Evolutionary conservation across 176 grass and related monocot genomes (phyloP).

Genomic region (Carex scoparia): DNA sequence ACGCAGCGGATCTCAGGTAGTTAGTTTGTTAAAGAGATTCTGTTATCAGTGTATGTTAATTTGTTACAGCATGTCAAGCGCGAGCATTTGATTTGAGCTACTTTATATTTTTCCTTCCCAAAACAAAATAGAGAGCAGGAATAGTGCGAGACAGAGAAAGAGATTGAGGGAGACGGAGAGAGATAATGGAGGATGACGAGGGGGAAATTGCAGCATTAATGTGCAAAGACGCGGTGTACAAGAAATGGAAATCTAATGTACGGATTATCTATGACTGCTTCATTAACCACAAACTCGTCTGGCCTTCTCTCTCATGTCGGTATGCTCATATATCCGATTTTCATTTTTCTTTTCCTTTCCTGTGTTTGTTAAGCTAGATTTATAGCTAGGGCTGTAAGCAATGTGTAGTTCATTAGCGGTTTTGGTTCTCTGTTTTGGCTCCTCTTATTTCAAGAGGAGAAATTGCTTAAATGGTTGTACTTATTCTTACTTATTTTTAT

Average conservation of each 20-base stretch:
- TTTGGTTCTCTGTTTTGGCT: conserved; percentile 6
- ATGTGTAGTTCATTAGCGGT: conserved; percentile 32
- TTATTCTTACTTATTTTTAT: too few species aligned
- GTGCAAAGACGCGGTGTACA: conserved; percentile 53
- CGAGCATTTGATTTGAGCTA: too few species aligned
- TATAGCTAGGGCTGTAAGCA: background rate
- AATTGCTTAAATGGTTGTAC: too few species aligned
- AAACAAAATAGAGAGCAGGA: background rate
- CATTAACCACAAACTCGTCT: conserved; percentile 85
- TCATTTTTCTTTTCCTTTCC: too few species aligned
- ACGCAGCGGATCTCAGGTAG: too few species aligned
- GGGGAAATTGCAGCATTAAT: conserved; percentile 30
- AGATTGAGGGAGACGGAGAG: background rate
- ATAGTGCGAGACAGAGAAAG: conserved; percentile 17
- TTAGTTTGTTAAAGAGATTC: too few species aligned
- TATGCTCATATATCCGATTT: background rate
- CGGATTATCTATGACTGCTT: conserved; percentile 93
- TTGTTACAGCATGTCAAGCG: too few species aligned
- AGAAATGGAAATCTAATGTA: conserved; percentile 83
- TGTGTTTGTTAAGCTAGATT: too few species aligned
- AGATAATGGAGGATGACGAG: conserved; percentile 43
- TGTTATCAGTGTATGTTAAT: too few species aligned
- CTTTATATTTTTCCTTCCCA: background rate
- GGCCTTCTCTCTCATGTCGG: conserved; percentile 95
- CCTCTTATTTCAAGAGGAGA: conserved; percentile 14